These are phyloP conservation scores for Solanum tarapatanum DNA, from an alignment of 257 asterid species.

Conservation along the genomic window DNA sequence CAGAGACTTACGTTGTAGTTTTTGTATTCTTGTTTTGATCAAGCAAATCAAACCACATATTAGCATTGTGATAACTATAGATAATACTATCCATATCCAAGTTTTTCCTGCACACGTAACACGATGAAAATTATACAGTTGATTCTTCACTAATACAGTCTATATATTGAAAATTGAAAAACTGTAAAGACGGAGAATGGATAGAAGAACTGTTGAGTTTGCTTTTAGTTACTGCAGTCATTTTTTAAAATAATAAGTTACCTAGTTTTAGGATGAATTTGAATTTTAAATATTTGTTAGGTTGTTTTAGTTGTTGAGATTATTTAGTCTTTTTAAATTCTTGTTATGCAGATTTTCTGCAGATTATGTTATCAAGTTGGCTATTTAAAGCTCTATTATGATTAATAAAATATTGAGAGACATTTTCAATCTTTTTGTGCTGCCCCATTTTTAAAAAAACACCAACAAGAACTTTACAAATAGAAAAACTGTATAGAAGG, in stretches of 20 bases:
- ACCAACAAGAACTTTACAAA: neutral
- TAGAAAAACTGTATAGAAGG: neutral
- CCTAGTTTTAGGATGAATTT: too few relatives aligned
- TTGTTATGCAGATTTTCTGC: too few relatives aligned
- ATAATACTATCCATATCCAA: slow-evolving; percentile 13
- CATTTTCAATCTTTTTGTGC: too few relatives aligned
- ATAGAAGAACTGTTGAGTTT: neutral
- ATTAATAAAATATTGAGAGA: too few relatives aligned
- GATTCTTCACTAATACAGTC: neutral
- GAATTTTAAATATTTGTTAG: too few relatives aligned
- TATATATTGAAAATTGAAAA: neutral
- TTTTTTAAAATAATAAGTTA: too few relatives aligned
- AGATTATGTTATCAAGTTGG: too few relatives aligned
- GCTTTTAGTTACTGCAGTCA: too few relatives aligned
- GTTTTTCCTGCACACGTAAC: neutral
- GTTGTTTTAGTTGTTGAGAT: too few relatives aligned
- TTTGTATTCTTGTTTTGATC: slow-evolving; percentile 3
- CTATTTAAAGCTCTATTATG: too few relatives aligned
- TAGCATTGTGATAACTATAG: neutral
- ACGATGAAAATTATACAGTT: neutral
- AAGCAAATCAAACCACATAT: neutral
- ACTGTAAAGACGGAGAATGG: neutral
- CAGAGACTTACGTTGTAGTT: neutral
- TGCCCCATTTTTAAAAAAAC: too few relatives aligned
- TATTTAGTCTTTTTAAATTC: too few relatives aligned